A percentile compares a stretch with the other conserved stretches of the same genome.
Evolutionary conservation across 2,329 filamentous ascomycete genomes (phyloP).

Genomic region (Thelonectria rubi): DNA sequence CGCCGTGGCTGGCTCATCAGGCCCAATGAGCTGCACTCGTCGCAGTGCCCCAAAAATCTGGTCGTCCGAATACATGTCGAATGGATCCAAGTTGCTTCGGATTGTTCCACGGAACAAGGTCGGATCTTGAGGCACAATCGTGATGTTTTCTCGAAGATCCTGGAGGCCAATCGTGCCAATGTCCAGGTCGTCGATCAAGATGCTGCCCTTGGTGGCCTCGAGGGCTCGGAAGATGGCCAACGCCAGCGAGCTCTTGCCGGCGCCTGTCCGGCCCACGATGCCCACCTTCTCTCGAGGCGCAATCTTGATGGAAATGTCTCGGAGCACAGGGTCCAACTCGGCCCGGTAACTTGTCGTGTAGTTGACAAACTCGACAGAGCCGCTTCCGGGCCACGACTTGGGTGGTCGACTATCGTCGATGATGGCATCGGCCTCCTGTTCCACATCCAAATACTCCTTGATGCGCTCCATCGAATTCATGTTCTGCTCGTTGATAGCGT

Average conservation of each 20-base stretch:
- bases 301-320: conserved; percentile 86
- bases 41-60: conserved; percentile 88
- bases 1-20: conserved; percentile 56
- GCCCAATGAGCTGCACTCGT: conserved; percentile 85
- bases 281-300: conserved; percentile 90
- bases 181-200: conserved; percentile 90
- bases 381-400: conserved; percentile 83
- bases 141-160: conserved; percentile 91
- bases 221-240: conserved; percentile 92
- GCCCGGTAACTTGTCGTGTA: conserved; percentile 90
- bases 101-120: conserved; percentile 94
- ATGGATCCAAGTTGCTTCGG: conserved; percentile 91
- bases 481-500: conserved; percentile 96
- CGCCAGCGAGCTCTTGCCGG: conserved; percentile 94
- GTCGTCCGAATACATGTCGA: conserved; percentile 86
- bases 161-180: conserved; percentile 90
- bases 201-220: conserved; percentile 89
- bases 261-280: conserved; percentile 93
- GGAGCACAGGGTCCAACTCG: conserved; percentile 88
- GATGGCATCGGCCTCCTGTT: conserved; percentile 85
- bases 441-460: conserved; percentile 95
- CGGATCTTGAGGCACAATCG: conserved; percentile 97
- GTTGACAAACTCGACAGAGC: conserved; percentile 84
- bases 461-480: conserved; percentile 99
- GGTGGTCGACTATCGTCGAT: conserved; percentile 82